Base-by-base conservation (phyloP, 2,329 filamentous ascomycete species). In the Ophiosphaerella korrae region DNA sequence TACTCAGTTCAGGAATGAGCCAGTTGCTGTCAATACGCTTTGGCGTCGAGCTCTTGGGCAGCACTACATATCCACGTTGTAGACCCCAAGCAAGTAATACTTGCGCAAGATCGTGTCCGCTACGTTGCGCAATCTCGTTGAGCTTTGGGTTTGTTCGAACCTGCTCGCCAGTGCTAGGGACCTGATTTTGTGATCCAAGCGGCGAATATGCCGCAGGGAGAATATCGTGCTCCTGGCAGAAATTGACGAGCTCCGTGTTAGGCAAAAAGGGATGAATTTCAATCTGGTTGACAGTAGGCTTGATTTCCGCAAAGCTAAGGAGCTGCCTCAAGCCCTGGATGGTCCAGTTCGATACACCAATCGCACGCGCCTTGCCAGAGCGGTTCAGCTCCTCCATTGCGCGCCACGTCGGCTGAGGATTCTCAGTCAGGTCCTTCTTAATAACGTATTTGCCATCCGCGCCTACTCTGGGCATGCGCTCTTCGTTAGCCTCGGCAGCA, bases 51-150 rank as follows among this genome's bases (percentile, higher is more conserved):
- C 73, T 76, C 67, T 76, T 76, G 14, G 74, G 74, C 46, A 76
- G 61, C 3, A 75, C 68, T 11, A 65, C 70, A 47, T 70, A 74
- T n/a, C 72, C 88, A 75, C 90, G 90, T 76, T 94, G 88, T 73
- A 96, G 73, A 57, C 88, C 89, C 84, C 91, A 96, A 48, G 91
- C 83, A 43, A 96, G 76, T 68, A 96, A 72, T n/a, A 96, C 78
- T 78, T 96, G 92, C 1, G 89, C 88, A 52, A 89, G 85, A 8
- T 85, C 84, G 77, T 89, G 90, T 56, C 80, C 81, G 70, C 94
- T 85, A 76, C 90, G 91, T 66, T 87, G 77, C 1, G 87, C 86
- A 45, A 95, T 75, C 18, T 80, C 80, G 60, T 84, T 83, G 45
- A 94, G 77, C 16, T 82, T 83, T 50, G 82, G 77, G 58, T 95